Base-by-base conservation (phyloP, 768 basidiomycete genomes). In the Naganishia vaughanmartiniae region DNA sequence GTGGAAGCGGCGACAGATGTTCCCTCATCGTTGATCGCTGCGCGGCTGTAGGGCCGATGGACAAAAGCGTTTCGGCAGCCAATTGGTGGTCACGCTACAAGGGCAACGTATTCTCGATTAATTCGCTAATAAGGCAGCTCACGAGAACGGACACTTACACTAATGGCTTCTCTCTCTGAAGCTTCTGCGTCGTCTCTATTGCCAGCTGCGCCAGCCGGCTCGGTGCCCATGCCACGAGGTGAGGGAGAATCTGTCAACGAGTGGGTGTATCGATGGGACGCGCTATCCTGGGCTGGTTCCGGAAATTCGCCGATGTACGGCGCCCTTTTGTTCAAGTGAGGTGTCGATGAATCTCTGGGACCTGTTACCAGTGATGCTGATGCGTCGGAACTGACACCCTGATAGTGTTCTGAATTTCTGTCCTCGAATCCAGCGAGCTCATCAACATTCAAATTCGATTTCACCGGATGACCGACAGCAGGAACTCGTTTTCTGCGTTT, bases 401-500 rank as follows among this genome's bases (percentile, higher is more conserved):
- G 39, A 30, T 46, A 63, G 0, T 45, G 60, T 42, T 63, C 60
- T 30, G 65, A 66, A 54, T 33, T 36, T 66, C 51, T 30, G 31
- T 54, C 53, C 9, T 66, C 65, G 4, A 48, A 54, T 24, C 39
- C 39, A 4, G 60, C 60, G 14, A 63, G 24, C 24, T 63, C 60
- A 42, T 63, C 65, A 28, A 54, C 26, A 30, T 45, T n/a, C 39
- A 63, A 28, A 15, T 36, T 24, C 3, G 60, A 63, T 63, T 63
- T 63, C 4, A 63, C 60, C 33, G 60, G 60, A 45, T 63, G 60
- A 14, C 60, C 75, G 28, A 80, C 92, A 63, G 95, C 94, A 42
- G 96, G 93, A 51, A 99, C 94, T 74, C 96, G 89, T 83, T 98
- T 98, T 74, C 96, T 86, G 39, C 96, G 87, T 84, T 99, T 99